Evolutionary conservation across 768 basidiomycete species (phyloP).

Genomic region (Lactifluus piperatus): DNA sequence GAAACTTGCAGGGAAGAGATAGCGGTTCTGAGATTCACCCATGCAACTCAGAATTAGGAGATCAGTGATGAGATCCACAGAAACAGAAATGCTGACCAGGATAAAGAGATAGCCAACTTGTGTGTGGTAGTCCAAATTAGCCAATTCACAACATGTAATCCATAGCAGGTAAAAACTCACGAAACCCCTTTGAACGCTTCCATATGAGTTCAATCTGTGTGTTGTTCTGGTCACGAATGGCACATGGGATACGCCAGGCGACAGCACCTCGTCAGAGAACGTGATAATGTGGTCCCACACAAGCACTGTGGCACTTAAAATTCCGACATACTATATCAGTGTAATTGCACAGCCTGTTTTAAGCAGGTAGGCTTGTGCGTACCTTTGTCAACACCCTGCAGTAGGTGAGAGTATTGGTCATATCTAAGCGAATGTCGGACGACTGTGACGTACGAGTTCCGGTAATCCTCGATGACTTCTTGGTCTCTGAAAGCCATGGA

Average conservation of each 20-base stretch:
- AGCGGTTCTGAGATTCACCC: conserved; percentile 43
- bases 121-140: neutral
- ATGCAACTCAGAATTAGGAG: neutral
- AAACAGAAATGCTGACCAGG: conserved; percentile 25
- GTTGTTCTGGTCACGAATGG: neutral
- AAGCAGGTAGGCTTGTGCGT: neutral
- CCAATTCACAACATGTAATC: neutral
- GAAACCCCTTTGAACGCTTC: conserved; percentile 38
- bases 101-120: conserved; percentile 32
- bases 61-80: neutral
- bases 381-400: neutral
- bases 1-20: conserved; percentile 55
- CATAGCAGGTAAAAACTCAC: conserved; percentile 29
- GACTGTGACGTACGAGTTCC: neutral
- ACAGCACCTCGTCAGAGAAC: conserved; percentile 36
- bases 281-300: conserved; percentile 53
- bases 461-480: neutral
- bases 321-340: conserved; percentile 38
- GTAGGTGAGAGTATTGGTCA: too few species aligned
- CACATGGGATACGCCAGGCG: neutral
- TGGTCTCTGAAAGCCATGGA: neutral
- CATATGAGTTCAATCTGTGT: conserved; percentile 43
- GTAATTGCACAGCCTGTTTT: neutral
- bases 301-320: conserved; percentile 42
- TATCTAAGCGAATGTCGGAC: neutral